Base-by-base conservation (phyloP, 495 filamentous ascomycete species). In the Tuber umbilicatum region DNA sequence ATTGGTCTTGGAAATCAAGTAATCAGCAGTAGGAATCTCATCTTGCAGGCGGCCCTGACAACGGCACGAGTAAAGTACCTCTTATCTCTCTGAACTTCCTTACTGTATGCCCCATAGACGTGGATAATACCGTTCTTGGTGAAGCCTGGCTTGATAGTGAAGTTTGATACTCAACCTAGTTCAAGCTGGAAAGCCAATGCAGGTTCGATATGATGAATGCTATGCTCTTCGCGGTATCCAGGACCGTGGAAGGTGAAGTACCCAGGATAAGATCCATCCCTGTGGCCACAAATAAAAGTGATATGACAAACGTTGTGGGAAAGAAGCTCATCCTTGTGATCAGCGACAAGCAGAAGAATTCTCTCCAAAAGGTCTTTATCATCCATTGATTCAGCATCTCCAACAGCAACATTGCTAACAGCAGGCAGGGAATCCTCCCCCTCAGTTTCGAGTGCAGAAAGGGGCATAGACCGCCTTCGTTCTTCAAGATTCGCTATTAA, bases 101-200 rank as follows among this genome's bases (percentile, higher is more conserved):
- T 98, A 77, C 96, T 96, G 80, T 96, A 86, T 60, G 92, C 95
- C 85, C 97, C 93, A 85, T 98, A 99, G 70, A 99, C 93, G 85
- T 98, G 96, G 75, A 99, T 97, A 86, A 95, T 97, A 76, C 94
- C 90, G 86, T 99, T 99, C 84, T 98, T 94, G 0, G 96, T 98
- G 87, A 99, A 99, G 67, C 98, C 93, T 0, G 96, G 94, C 85
- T 93, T 95, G 86, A 98, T 94, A 84, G 91, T 90, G 89, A 99
- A 98, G 84, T 97, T 98, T 80, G 92, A 91, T 55, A 99, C 89
- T 85, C 95, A 90, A 37, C 91, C 90, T 74, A 99, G 89, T 84
- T 99, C 95, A 80, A 97, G 90, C 87, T 99, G 95, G 92, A 98
- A 99, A 81, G 95, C 94, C 81, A 97, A 86, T 70, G 95, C 95